A percentile compares a stretch with the other conserved stretches of the same genome.
Conservation (phyloP, 2,329 filamentous ascomycete species). For the Incumbomyces lentus region DNA sequence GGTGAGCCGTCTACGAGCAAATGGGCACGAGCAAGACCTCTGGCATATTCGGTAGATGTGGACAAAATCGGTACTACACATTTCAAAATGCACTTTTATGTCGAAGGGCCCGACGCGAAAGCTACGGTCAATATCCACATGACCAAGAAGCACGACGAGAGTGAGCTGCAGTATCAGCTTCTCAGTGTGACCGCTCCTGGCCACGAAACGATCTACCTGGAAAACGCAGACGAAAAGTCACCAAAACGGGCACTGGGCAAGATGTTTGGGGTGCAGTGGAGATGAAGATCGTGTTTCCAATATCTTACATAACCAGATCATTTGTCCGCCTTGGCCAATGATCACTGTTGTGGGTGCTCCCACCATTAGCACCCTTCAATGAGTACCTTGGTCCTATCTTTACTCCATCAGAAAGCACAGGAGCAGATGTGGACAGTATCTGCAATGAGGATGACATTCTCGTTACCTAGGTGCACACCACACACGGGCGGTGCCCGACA, state of each 20-base stretch:
- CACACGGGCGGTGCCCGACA: too few species aligned
- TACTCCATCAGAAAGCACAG: too few species aligned
- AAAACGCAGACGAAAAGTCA: slow-evolving; percentile 31
- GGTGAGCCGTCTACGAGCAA: slow-evolving; percentile 73
- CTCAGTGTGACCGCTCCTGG: slow-evolving; percentile 66
- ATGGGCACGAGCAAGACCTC: slow-evolving; percentile 58
- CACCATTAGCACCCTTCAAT: too few species aligned
- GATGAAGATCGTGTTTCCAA: slow-evolving; percentile 15
- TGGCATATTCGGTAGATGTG: slow-evolving; percentile 50
- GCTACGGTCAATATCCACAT: slow-evolving; percentile 72
- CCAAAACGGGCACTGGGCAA: slow-evolving; percentile 36
- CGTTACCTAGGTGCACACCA: too few species aligned
- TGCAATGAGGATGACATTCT: too few species aligned
- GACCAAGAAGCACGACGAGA: slow-evolving; percentile 53
- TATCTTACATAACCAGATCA: too few species aligned
- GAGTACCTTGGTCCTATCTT: too few species aligned
- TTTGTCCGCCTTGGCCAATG: too few species aligned
- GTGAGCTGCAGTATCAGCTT: slow-evolving; percentile 67
- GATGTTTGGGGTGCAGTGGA: slow-evolving; percentile 41
- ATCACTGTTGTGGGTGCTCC: too few species aligned
- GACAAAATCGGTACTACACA: slow-evolving; percentile 71
- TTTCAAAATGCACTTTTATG: slow-evolving; percentile 74
- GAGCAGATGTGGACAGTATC: too few species aligned
- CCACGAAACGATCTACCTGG: slow-evolving; percentile 35
- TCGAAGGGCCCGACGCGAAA: slow-evolving; percentile 62